Conservation (phyloP, 441 rosid species). For the Croton setiger region DNA sequence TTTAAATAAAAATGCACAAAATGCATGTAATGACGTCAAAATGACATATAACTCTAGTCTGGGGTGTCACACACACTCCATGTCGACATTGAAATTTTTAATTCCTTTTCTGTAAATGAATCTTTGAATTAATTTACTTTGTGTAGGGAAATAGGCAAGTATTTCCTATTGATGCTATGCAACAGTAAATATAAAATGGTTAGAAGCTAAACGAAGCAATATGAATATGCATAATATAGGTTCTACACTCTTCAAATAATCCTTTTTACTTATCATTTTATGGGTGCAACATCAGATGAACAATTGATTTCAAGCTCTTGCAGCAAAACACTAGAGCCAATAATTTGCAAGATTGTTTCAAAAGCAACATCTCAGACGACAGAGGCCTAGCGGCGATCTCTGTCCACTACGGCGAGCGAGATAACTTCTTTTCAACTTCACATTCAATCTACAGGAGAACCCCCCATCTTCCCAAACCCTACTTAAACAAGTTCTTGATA, state of each 20-base stretch:
- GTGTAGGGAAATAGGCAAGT: too few relatives aligned
- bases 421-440: neutral
- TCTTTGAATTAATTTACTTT: too few relatives aligned
- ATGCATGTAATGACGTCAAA: too few relatives aligned
- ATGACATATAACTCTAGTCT: too few relatives aligned
- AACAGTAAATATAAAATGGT: too few relatives aligned
- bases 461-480: neutral
- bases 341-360: slow-evolving; percentile 6
- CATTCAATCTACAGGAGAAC: neutral
- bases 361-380: neutral
- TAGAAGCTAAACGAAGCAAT: too few relatives aligned
- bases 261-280: neutral
- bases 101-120: too few relatives aligned
- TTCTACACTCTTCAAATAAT: neutral
- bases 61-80: too few relatives aligned
- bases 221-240: neutral
- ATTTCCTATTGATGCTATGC: too few relatives aligned
- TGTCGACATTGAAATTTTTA: too few relatives aligned
- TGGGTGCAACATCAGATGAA: neutral
- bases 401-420: slow-evolving; percentile 2
- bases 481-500: neutral
- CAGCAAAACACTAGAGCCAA: slow-evolving; percentile 17
- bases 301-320: slow-evolving; percentile 4
- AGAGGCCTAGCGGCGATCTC: slow-evolving; percentile 6
- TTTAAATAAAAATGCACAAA: too few relatives aligned